Conservation (phyloP, 1,284 basidiomycete species). For the Flammula alnicola region DNA sequence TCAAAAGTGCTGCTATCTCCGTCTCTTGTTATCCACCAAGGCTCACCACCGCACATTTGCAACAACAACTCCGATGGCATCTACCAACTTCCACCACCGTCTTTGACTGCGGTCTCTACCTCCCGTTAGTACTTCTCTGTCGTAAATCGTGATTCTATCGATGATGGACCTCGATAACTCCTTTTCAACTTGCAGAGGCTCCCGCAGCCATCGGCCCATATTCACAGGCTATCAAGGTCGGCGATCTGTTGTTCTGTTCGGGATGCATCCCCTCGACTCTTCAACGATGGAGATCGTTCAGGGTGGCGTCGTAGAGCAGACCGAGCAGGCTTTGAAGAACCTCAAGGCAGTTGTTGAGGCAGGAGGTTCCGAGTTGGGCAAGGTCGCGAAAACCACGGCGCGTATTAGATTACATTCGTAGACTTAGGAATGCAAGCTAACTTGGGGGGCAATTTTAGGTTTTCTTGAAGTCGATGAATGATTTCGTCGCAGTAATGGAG, state of each 20-base stretch:
- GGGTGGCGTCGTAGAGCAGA: conserved; percentile 86
- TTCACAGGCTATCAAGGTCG: conserved; percentile 86
- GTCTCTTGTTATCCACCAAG: conserved; percentile 4
- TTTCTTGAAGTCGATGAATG: conserved; percentile 92
- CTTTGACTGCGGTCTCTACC: conserved; percentile 59
- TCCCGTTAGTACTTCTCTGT: conserved; percentile 14
- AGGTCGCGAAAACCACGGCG: conserved; percentile 88
- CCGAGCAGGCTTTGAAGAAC: conserved; percentile 87
- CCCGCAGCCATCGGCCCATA: conserved; percentile 91
- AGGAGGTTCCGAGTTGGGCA: conserved; percentile 75
- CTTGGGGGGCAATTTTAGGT: conserved; percentile 51
- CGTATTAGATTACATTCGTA: conserved; percentile 28
- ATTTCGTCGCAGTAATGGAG: conserved; percentile 86
- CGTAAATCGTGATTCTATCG: background rate
- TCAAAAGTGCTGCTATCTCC: conserved; percentile 6
- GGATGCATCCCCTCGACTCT: conserved; percentile 92
- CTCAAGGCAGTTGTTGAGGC: conserved; percentile 85
- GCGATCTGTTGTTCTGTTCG: conserved; percentile 87
- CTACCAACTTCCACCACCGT: conserved; percentile 50
- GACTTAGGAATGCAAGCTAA: background rate
- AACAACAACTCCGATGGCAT: conserved; percentile 23
- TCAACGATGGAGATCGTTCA: conserved; percentile 73
- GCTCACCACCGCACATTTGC: conserved; percentile 12
- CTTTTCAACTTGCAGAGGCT: conserved; percentile 63
- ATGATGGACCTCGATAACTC: background rate